Conservation (phyloP, 2,329 filamentous ascomycete species). For the Tetracladium maxilliforme region DNA sequence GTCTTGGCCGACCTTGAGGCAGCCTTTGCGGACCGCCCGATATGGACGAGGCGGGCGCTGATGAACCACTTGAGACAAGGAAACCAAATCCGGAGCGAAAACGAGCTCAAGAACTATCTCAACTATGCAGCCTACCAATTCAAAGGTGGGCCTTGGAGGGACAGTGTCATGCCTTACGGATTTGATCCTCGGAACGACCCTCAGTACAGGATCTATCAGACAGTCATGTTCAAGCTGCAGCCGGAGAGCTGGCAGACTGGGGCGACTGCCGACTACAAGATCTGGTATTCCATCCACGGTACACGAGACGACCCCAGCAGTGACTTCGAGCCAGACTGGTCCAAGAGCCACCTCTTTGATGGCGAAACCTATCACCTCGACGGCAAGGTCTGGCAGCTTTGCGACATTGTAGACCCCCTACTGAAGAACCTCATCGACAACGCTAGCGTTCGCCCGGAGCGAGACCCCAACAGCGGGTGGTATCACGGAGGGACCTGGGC, state of each 20-base stretch:
- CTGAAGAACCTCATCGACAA: constrained; percentile 51
- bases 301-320: background rate
- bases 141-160: constrained; percentile 80
- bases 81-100: constrained; percentile 8
- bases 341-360: constrained; percentile 64
- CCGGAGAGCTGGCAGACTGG: constrained; percentile 1
- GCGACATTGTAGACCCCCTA: constrained; percentile 75
- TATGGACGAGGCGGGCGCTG: constrained; percentile 76
- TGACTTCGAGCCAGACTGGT: constrained; percentile 5
- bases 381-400: constrained; percentile 87
- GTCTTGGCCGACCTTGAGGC: constrained; percentile 44
- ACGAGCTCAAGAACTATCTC: constrained; percentile 63
- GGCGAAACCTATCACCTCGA: constrained; percentile 61
- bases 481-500: constrained; percentile 68
- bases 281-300: background rate
- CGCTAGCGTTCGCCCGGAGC: constrained; percentile 39
- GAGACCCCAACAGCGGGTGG: constrained; percentile 57
- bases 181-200: constrained; percentile 71
- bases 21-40: constrained; percentile 59
- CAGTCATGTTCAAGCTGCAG: constrained; percentile 65
- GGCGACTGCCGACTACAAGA: background rate
- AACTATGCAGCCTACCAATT: constrained; percentile 88
- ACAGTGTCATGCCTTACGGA: constrained; percentile 74
- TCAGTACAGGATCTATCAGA: constrained; percentile 72
- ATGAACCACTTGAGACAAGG: constrained; percentile 58